phyloP scores from a whole-genome alignment of 176 grass and related monocot genomes.

The Cenchrus purpureus region DNA sequence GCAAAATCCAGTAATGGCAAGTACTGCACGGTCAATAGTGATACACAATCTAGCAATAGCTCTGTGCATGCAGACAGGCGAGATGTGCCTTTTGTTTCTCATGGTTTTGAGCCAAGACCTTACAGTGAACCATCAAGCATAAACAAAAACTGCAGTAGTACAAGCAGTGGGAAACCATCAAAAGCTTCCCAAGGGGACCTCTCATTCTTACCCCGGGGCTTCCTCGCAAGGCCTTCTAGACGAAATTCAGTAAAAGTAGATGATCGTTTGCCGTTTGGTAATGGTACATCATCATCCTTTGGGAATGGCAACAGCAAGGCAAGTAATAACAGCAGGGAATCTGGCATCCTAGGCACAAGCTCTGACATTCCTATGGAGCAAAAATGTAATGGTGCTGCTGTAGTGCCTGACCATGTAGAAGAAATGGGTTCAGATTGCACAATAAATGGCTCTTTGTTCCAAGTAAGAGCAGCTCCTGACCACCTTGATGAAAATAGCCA shows the following conservation, averaged over 20 bases:
- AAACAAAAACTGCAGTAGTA: slow-evolving; percentile 26
- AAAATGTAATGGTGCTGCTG: slow-evolving; percentile 32
- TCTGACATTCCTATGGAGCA: slow-evolving; percentile 18
- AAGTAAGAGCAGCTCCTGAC: not conserved
- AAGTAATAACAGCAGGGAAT: slow-evolving; percentile 22
- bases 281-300: slow-evolving; percentile 41
- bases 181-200: slow-evolving; percentile 46
- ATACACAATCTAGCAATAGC: slow-evolving; percentile 8
- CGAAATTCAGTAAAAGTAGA: slow-evolving; percentile 31
- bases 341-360: not conserved
- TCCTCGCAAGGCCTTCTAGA: slow-evolving; percentile 44
- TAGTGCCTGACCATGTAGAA: slow-evolving; percentile 24
- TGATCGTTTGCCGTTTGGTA: slow-evolving; percentile 37
- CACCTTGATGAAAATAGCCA: slow-evolving; percentile 41
- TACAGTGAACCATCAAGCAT: slow-evolving; percentile 44
- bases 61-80: slow-evolving; percentile 25
- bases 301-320: slow-evolving; percentile 35
- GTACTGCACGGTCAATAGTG: slow-evolving; percentile 16
- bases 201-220: slow-evolving; percentile 44
- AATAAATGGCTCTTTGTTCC: slow-evolving; percentile 15
- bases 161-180: slow-evolving; percentile 26
- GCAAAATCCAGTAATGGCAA: slow-evolving; percentile 19
- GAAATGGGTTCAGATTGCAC: slow-evolving; percentile 36
- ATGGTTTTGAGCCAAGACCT: slow-evolving; percentile 50
- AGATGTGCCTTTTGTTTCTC: slow-evolving; percentile 36